Evolutionary conservation across 257 asterid species (phyloP), one percentile per base, ranked within the genome.

Genomic region (Petrea volubilis): DNA sequence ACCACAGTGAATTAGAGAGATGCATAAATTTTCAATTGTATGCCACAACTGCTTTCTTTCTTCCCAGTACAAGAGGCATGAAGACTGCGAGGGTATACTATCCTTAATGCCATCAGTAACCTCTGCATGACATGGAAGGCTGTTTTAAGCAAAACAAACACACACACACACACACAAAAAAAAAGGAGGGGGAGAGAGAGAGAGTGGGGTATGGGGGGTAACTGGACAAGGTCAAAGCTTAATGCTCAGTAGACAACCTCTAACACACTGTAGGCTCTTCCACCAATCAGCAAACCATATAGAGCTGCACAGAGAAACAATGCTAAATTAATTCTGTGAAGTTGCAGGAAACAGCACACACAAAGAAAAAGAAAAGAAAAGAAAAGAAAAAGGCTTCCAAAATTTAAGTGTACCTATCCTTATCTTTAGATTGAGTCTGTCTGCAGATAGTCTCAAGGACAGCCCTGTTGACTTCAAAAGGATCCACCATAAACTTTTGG

Each of bases 201-300:
- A n/a, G n/a, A n/a, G n/a, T n/a, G n/a, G n/a, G n/a, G n/a, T n/a
- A n/a, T n/a, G n/a, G n/a, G n/a, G 13, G 28, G 33, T 14, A 23
- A 50, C 40, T 15, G 25, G 20, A 43, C 20, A 23, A 68, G n/a
- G 70, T 61, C 58, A 74, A 43, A 58, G 59, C 34, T 27, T 60
- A 68, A 50, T 18, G 31, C 60, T 72, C 70, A 60, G 53, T 75
- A 71, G 24, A 71, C 79, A 29, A 77, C 83, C 78, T 72, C 65
- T 68, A 47, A 31, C 79, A 73, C 34, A 49, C 80, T 62, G 83
- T 58, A 83, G 77, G 68, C 81, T 79, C 83, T 76, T 87, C 84
- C 82, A 74, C 96, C 93, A 82, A 67, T 80, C 87, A 61, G 78
- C 66, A 69, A 85, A 83, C 92, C 88, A 85, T 53, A 70, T 31